Percentiles rank a stretch among this genome's conserved stretches.
These are phyloP conservation scores for Cafeteria roenbergensis DNA, from an alignment of 108 stramenopile species.

Conservation along the genomic window DNA sequence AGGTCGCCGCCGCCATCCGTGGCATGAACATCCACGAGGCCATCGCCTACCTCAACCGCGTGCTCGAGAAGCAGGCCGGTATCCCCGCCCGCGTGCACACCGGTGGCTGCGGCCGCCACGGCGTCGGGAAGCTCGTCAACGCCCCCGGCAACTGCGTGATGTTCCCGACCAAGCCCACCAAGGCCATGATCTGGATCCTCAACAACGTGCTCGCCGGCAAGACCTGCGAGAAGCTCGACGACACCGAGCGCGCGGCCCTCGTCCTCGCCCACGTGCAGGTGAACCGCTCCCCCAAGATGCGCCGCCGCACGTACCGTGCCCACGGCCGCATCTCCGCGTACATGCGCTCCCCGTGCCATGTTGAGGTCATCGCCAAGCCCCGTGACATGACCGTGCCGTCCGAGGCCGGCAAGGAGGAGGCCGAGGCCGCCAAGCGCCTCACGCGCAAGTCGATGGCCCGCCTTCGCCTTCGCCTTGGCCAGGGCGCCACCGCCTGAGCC, in stretches of 20 bases:
- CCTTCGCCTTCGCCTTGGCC: background rate
- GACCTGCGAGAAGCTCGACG: constrained; percentile 29
- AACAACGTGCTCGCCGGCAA: constrained; percentile 82
- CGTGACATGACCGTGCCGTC: constrained; percentile 59
- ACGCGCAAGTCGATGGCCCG: constrained; percentile 33
- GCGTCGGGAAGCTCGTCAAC: constrained; percentile 72
- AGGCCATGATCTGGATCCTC: constrained; percentile 79
- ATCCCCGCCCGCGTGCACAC: constrained; percentile 90
- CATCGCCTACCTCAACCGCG: constrained; percentile 71
- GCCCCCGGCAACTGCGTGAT: constrained; percentile 80
- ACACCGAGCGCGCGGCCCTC: constrained; percentile 55
- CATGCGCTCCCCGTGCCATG: constrained; percentile 89
- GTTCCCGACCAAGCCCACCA: constrained; percentile 95
- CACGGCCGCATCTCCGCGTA: constrained; percentile 98
- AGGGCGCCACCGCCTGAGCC: background rate
- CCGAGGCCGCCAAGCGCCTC: constrained; percentile 40
- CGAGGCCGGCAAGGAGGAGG: constrained; percentile 41
- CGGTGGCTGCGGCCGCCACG: constrained; percentile 90
- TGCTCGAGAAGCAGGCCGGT: constrained; percentile 77
- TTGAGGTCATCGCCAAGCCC: constrained; percentile 64
- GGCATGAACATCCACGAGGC: constrained; percentile 80
- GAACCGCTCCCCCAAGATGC: constrained; percentile 87
- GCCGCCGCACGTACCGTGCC: constrained; percentile 94
- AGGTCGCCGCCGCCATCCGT: constrained; percentile 80
- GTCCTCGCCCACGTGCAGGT: constrained; percentile 77